Evolutionary conservation across 371 early-diverging fungal genomes (phyloP), one percentile per base, ranked within the genome.

Genomic region (Lichtheimia corymbifera): DNA sequence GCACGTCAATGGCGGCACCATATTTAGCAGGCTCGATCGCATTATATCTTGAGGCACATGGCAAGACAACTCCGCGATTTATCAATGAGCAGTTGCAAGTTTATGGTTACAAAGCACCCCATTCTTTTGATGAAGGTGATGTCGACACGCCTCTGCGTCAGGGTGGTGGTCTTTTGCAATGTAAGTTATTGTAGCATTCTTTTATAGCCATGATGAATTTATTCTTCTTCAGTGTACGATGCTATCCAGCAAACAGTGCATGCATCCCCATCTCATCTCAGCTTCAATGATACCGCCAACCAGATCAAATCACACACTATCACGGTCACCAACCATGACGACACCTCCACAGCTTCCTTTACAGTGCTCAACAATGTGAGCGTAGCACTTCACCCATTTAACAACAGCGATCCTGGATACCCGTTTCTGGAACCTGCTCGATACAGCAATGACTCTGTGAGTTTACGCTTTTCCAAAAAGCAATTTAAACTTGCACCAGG

Each of bases 111-210:
- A 42, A 55, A 7, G 67, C 70, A 28, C 68, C 75, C 43, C 17
- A 68, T 92, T 53, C 83, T 91, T 30, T 50, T 43, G 40, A 55
- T 6, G 64, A 78, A 62, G 53, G 44, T 53, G 49, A 57, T 5
- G 64, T 66, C 50, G 53, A 73, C 13, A 63, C 77, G 50, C 67
- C 72, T 55, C 67, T 68, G 27, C 59, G 67, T 12, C 86, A 89
- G 63, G 93, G 93, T 25, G 78, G 88, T 50, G 93, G 93, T 47
- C 70, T 92, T 20, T 67, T 91, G 52, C 79, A 91, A 70, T 63
- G 76, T 76, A 70, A 64, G 49, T 35, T 52, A n/a, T 1, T n/a
- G n/a, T n/a, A n/a, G n/a, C 15, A 44, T 49, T 15, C 43, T 2
- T 2, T 15, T n/a, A 30, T 35, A 11, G 43, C 5, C 42, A 12